Evolutionary conservation across 305 asterid genomes (phyloP), one percentile per base, ranked within the genome.

Genomic region (Fraxinus greggii): DNA sequence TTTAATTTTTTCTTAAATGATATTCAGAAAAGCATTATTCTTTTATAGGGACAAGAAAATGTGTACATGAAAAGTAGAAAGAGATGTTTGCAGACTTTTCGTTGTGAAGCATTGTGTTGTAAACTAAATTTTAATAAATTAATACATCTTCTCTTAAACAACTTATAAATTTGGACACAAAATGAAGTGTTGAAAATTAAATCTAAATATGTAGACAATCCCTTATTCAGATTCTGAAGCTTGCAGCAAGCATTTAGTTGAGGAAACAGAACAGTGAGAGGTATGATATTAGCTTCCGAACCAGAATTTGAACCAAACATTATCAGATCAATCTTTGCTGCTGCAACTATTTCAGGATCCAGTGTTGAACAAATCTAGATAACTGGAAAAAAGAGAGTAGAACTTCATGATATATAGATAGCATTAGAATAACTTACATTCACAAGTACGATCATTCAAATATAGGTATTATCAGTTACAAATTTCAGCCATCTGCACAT

Each of bases 401-500:
- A 42, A 31, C 75, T 42, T 38, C 40, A 83, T 24, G 69, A 80
- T 75, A 61, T 23, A 83, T 45, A 40, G 21, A 77, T 32, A 28
- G 74, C 74, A 67, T 28, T 26, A 67, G 9, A 28, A 28, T 65
- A 9, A 28, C 35, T 26, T 26, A 61, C 24, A 21, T 61, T 61
- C 17, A 8, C 17, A 26, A 24, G 15, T 9, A 65, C 5, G 73
- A 65, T 65, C n/a, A 26, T 65, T 59, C 82, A 83, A 78, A 42
- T 76, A 85, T 81, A 76, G 78, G 84, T 77, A 85, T 61, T 61
- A 63, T 21, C 80, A 77, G 26, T 79, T 59, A 85, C 90, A 78
- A 81, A 73, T 75, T 77, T 48, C 80, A 81, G 86, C 89, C 75
- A 79, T 69, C 82, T 75, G 77, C 81, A 80, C 76, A 77, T 32